Base-by-base conservation (phyloP, 345 rosid species). In the Limnanthes douglasii region DNA sequence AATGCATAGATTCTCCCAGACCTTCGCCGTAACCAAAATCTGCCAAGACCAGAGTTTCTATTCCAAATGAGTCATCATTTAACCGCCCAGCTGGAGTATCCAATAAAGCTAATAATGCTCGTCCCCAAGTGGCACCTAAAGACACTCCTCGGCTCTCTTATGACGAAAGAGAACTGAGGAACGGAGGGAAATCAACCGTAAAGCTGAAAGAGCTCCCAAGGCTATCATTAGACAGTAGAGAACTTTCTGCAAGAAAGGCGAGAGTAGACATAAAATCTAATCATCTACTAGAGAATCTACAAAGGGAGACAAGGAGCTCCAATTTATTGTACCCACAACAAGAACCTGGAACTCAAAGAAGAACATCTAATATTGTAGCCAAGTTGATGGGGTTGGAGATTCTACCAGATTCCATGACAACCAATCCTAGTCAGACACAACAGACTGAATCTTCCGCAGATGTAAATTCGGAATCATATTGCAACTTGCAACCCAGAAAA, bases 371-470 rank as follows among this genome's bases (percentile, higher is more conserved):
- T 41, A 68, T 81, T 33, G 78, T 85, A 39, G 96, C 83, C 11
- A 85, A 70, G 65, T 36, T 90, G 57, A 90, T 85, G 96, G 96
- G 99, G 14, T 62, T 92, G 41, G 99, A 85, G 42, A 51, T 52
- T 45, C 46, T 63, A 25, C 77, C 79, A 22, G 70, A 64, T 39
- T 31, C 72, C 22, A 34, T 19, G 43, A 34, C 49, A 8, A 19
- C 40, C 5, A 49, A 65, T 3, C n/a, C n/a, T n/a, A n/a, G n/a
- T n/a, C n/a, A n/a, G n/a, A n/a, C 53, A 51, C 14, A 50, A 37
- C 55, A 64, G 58, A 54, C 70, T 39, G 26, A 68, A 46, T 25
- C 51, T 23, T 72, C 73, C 25, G 72, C 92, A 2, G 51, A 66
- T 55, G 66, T 59, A 43, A n/a, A n/a, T n/a, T 41, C 46, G 55